Conservation (phyloP, 169 alveolate species). For the Eimeria sp. region DNA sequence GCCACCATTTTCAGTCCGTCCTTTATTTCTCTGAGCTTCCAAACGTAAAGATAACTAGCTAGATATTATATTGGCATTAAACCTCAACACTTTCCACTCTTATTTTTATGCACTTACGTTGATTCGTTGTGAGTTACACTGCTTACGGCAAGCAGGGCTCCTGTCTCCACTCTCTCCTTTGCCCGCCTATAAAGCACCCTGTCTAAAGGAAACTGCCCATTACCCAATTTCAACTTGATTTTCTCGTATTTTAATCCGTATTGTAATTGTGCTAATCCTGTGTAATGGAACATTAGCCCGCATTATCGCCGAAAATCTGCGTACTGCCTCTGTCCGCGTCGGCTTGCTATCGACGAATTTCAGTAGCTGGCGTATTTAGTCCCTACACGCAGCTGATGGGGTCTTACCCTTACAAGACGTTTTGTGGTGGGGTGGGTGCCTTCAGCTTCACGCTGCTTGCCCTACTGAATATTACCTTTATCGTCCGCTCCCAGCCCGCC, state of each 20-base stretch:
- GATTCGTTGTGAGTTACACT: not conserved
- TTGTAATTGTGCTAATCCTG: not conserved
- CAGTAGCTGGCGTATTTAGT: not conserved
- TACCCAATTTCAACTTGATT: not conserved
- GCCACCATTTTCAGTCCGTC: not conserved
- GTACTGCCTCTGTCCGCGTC: not conserved
- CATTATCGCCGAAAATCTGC: not conserved
- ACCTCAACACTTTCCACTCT: not conserved
- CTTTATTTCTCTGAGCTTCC: not conserved
- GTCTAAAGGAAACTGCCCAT: not conserved
- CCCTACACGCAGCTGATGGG: conserved; percentile 19
- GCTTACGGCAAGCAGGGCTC: not conserved
- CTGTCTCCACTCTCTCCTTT: not conserved
- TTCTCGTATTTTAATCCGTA: not conserved
- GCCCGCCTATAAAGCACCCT: not conserved
- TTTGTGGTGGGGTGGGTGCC: conserved; percentile 7
- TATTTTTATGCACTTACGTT: not conserved
- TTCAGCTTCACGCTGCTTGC: not conserved
- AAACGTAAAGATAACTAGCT: not conserved
- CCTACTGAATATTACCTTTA: not conserved
- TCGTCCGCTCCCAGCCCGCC: not conserved
- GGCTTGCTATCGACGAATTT: not conserved
- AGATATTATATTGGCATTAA: not conserved
- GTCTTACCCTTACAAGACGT: not conserved
- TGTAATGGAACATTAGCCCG: not conserved